phyloP scores from a whole-genome alignment of 2,329 filamentous ascomycete genomes.

The Laburnicola sp. region DNA sequence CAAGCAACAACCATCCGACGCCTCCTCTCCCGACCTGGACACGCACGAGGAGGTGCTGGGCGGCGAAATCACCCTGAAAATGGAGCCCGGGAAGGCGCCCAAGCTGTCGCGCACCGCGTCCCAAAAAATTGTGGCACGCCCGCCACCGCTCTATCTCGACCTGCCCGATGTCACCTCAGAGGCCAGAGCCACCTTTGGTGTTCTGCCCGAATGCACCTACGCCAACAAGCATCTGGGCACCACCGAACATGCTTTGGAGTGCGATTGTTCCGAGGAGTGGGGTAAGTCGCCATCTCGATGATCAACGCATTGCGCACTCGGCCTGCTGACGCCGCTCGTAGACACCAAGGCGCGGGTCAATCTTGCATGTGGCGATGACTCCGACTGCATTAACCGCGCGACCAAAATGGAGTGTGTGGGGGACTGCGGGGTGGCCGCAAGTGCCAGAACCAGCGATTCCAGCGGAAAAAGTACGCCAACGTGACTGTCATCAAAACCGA shows the following conservation, averaged over 20 bases:
- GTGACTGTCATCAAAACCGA: conserved; percentile 97
- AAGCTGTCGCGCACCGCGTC: conserved; percentile 75
- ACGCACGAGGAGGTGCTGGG: conserved; percentile 59
- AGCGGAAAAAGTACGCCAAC: conserved; percentile 82
- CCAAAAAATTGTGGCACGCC: conserved; percentile 66
- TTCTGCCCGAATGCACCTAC: conserved; percentile 85
- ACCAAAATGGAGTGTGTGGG: conserved; percentile 96
- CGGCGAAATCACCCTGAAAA: conserved; percentile 64
- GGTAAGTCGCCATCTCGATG: conserved; percentile 62
- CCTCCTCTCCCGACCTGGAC: conserved; percentile 44
- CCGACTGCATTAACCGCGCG: conserved; percentile 96
- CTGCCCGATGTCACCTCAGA: conserved; percentile 77
- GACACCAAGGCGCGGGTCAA: conserved; percentile 62
- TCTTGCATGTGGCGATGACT: conserved; percentile 89
- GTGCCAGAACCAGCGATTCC: conserved; percentile 95
- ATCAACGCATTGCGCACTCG: conserved; percentile 11
- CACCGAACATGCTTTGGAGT: conserved; percentile 91
- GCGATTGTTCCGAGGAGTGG: conserved; percentile 93
- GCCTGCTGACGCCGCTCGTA: conserved; percentile 45
- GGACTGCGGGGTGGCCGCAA: conserved; percentile 79
- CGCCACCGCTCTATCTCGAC: conserved; percentile 70
- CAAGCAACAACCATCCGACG: conserved; percentile 34
- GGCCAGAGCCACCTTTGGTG: conserved; percentile 73
- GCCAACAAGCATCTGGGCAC: conserved; percentile 88
- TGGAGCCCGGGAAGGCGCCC: conserved; percentile 66